Base-by-base conservation (phyloP, 768 basidiomycete species). In the Termitomyces sp. region DNA sequence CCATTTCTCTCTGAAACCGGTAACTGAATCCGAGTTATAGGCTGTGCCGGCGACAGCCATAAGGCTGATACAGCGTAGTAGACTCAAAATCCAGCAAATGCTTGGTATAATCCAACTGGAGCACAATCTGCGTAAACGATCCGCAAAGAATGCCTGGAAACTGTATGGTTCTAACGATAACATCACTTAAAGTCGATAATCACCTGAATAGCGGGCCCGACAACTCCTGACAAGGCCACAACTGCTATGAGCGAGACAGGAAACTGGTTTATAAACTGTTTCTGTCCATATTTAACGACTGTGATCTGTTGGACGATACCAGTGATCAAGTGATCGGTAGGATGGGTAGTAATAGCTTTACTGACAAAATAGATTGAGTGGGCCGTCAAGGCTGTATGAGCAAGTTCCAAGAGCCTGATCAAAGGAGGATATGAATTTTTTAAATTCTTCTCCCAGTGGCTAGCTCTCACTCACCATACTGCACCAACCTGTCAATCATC, bases 91-190 rank as follows among this genome's bases (percentile, higher is more conserved):
- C 57, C 60, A 61, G 17, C 45, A 53, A 4, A 55, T 35, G 30
- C 28, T 43, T 35, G 57, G 53, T 14, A 58, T 50, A 14, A 55
- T 43, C 22, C 46, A 49, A 10, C 34, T 41, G 14, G 24, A 22
- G 17, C 54, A 46, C 14, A 60, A 42, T 28, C 40, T 40, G 24
- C 46, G 59, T 15, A 60, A 30, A 22, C 59, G 56, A 26, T 60
- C 30, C 11, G 56, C 59, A 37, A 60, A 60, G 56, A 60, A 58
- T 22, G 56, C 59, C 59, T 60, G n/a, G 34, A 26, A 44, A 19
- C 1, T 42, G 28, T 38, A 35, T 46, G 44, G 15, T 37, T 6
- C 6, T 9, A 26, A 38, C 37, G 26, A 32, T 2, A 7, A 32
- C 11, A 12, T 34, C 1, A 14, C 17, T 32, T 3, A 15, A 34